Percentiles rank a stretch among this genome's conserved stretches.
These are phyloP conservation scores for Colletotrichum paranaense DNA, from an alignment of 2,329 filamentous ascomycete genomes.

Conservation along the genomic window DNA sequence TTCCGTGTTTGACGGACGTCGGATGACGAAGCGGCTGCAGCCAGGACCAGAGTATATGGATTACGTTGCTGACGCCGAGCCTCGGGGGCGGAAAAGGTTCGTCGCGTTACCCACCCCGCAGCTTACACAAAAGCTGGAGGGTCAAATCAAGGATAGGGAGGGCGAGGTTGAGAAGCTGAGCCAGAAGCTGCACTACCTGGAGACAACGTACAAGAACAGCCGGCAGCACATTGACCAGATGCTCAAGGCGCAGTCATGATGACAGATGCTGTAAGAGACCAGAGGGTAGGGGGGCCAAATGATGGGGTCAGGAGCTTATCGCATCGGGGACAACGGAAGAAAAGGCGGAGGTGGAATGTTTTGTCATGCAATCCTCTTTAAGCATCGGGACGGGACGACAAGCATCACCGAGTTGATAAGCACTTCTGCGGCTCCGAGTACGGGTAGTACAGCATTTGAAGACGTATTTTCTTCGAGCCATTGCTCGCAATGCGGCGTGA, in stretches of 20 bases:
- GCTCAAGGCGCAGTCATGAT: conserved; percentile 55
- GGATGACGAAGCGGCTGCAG: neutral
- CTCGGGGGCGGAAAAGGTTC: conserved; percentile 73
- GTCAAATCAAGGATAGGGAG: conserved; percentile 80
- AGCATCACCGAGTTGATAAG: neutral
- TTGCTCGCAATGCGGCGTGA: neutral
- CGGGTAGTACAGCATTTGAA: neutral
- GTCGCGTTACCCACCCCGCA: conserved; percentile 79
- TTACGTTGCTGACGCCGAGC: conserved; percentile 15
- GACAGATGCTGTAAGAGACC: neutral
- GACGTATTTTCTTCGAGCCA: neutral
- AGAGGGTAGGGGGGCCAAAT: neutral
- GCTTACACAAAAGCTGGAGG: conserved; percentile 80
- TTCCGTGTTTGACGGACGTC: neutral
- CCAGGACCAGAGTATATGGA: neutral
- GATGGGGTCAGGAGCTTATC: no score
- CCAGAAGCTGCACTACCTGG: conserved; percentile 92
- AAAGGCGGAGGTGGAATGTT: neutral
- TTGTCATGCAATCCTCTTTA: neutral
- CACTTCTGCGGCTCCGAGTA: neutral
- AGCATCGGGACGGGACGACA: neutral
- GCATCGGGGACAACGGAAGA: neutral
- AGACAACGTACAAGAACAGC: conserved; percentile 96
- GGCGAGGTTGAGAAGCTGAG: conserved; percentile 83
- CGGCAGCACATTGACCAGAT: conserved; percentile 92